Base-by-base conservation (phyloP, 1,284 basidiomycete species). In the Pterulicium gracile region DNA sequence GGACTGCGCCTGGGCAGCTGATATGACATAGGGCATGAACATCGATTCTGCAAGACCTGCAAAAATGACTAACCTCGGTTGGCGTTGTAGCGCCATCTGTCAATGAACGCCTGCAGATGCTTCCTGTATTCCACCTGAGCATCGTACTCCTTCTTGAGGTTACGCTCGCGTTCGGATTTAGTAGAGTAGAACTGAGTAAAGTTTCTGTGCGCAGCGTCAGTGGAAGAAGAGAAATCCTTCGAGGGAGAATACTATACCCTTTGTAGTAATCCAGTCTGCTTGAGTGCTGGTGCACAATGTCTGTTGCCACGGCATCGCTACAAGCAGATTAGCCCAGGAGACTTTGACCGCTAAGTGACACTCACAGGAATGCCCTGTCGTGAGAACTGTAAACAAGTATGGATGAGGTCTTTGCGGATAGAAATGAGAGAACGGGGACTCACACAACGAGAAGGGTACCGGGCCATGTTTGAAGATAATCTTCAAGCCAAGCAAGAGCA, bases 141-240 rank as follows among this genome's bases (percentile, higher is more conserved):
- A 46, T 98, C 95, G 62, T 96, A 97, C 63, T 97, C 93, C 64
- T 92, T 92, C 53, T 79, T 80, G 62, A 96, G 72, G 59, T 95
- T 94, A 52, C 83, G 81, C 51, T 92, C 85, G 22, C 96, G 84
- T 61, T 99, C 96, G 7, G 87, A 89, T 64, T 97, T 95, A 19
- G 96, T 99, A 2, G 95, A 94, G 63, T 99, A 98, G 75, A 99
- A 98, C 60, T 98, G 92, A 1, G 88, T 84, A 65, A 98, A 99
- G 69, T 98, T 98, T 55, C 94, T 95, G 65, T 57, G 66, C 53
- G 45, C 12, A 4, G 48, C 10, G 36, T 4, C 20, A 43, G n/a
- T n/a, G n/a, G n/a, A n/a, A n/a, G 24, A 45, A 46, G 7, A 44
- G 3, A 40, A 19, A 27, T 18, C 40, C 43, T 45, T 27, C n/a